Conservation (phyloP, 2,329 filamentous ascomycete genomes). For the Fusarium azukiicola region DNA sequence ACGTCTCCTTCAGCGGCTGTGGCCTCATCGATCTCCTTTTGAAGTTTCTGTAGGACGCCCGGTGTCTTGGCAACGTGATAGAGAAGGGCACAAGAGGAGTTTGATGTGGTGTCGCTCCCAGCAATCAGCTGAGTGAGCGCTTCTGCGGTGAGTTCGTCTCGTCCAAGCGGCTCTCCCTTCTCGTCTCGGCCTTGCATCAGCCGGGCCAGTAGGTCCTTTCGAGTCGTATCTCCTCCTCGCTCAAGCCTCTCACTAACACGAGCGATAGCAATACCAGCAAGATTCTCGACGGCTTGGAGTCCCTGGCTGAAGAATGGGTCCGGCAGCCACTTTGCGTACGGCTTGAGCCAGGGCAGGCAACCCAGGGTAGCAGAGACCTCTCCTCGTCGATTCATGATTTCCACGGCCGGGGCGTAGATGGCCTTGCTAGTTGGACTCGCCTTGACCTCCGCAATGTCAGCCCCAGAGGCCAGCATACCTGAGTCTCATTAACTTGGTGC, state of each 20-base stretch:
- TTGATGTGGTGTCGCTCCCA: conserved; percentile 88
- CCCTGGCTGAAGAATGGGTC: conserved; percentile 91
- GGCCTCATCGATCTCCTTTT: conserved; percentile 85
- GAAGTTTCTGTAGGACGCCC: conserved; percentile 85
- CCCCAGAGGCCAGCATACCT: conserved; percentile 87
- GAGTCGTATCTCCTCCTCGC: conserved; percentile 78
- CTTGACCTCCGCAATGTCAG: conserved; percentile 88
- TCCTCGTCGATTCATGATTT: conserved; percentile 93
- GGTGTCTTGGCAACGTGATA: conserved; percentile 88
- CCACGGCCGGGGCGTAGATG: conserved; percentile 89
- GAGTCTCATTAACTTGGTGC: rapidly evolving
- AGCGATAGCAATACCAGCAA: conserved; percentile 93
- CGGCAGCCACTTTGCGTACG: conserved; percentile 89
- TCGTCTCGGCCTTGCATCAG: conserved; percentile 94
- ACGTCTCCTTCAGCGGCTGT: conserved; percentile 81
- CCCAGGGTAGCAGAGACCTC: conserved; percentile 92
- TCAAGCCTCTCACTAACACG: conserved; percentile 88
- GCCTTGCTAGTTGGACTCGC: conserved; percentile 79
- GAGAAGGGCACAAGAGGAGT: conserved; percentile 90
- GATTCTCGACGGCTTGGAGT: conserved; percentile 86
- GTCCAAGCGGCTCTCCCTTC: conserved; percentile 86
- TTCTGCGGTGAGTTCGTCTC: conserved; percentile 92
- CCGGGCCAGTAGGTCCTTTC: conserved; percentile 90
- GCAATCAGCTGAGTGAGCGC: conserved; percentile 94
- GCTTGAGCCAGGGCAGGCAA: conserved; percentile 86